phyloP scores from a whole-genome alignment of 2,329 filamentous ascomycete genomes.

The Rugonectria rugulosa region DNA sequence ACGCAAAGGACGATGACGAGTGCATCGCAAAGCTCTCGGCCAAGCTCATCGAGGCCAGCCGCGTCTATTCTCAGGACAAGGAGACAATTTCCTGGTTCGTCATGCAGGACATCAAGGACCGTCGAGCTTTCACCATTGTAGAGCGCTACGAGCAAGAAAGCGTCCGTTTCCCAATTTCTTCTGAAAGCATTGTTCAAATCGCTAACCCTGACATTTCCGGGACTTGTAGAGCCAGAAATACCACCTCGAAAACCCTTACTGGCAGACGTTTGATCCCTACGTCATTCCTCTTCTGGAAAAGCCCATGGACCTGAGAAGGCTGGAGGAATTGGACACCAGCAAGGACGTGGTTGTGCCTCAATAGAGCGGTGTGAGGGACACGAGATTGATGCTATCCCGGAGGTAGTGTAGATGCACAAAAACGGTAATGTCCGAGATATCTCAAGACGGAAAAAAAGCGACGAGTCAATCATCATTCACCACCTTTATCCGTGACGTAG shows the following conservation, averaged over 20 bases:
- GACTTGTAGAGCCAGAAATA: slow-evolving; percentile 63
- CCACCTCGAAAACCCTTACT: slow-evolving; percentile 74
- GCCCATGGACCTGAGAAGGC: slow-evolving; percentile 73
- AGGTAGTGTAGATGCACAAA: too few species aligned
- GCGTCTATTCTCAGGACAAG: slow-evolving; percentile 74
- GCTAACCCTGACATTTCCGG: slow-evolving; percentile 6
- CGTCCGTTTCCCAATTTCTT: slow-evolving; percentile 48
- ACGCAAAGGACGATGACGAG: slow-evolving; percentile 71
- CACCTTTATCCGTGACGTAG: too few species aligned
- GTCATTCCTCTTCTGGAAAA: slow-evolving; percentile 72
- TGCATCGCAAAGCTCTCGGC: slow-evolving; percentile 72
- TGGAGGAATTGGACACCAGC: slow-evolving; percentile 71
- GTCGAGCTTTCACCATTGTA: slow-evolving; percentile 76
- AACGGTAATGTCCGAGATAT: too few species aligned
- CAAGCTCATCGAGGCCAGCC: slow-evolving; percentile 78
- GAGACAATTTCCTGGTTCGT: slow-evolving; percentile 78
- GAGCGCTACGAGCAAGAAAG: slow-evolving; percentile 75
- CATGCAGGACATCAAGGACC: slow-evolving; percentile 76
- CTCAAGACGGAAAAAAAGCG: too few species aligned
- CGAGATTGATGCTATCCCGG: too few species aligned
- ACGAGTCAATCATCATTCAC: too few species aligned
- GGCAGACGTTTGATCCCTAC: slow-evolving; percentile 79
- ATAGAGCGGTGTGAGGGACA: too few species aligned
- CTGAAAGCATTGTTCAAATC: not conserved
- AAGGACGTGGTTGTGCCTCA: slow-evolving; percentile 53